Percentiles rank a stretch among this genome's conserved stretches.
phyloP scores from a whole-genome alignment of 2,329 filamentous ascomycete genomes.

The Cladorrhinum sp. region DNA sequence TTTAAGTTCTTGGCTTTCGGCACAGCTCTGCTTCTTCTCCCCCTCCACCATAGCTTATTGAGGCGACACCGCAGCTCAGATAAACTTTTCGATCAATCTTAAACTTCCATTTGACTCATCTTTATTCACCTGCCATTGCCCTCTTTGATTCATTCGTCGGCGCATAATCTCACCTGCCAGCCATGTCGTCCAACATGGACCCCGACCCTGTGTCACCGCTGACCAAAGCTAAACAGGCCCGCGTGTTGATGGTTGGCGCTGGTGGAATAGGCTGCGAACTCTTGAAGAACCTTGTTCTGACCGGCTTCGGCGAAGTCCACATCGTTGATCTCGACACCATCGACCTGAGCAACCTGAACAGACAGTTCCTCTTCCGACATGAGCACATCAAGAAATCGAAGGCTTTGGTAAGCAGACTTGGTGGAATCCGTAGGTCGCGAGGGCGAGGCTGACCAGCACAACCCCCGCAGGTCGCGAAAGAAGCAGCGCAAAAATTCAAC shows the following conservation, averaged over 20 bases:
- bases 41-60: no score
- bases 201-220: constrained; percentile 29
- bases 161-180: neutral
- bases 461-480: constrained; percentile 72
- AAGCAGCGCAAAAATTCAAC: constrained; percentile 87
- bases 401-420: constrained; percentile 65
- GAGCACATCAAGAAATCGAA: constrained; percentile 99
- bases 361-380: constrained; percentile 93
- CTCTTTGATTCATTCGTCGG: neutral
- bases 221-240: constrained; percentile 57
- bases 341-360: constrained; percentile 94
- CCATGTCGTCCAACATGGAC: constrained; percentile 8
- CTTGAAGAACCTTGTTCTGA: constrained; percentile 91
- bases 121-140: neutral
- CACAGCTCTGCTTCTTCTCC: no score
- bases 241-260: constrained; percentile 89
- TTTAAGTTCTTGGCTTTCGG: no score
- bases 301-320: constrained; percentile 88
- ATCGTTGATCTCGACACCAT: constrained; percentile 98
- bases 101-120: neutral
- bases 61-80: neutral
- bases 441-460: constrained; percentile 23
- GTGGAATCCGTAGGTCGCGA: neutral
- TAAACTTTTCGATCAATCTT: neutral
- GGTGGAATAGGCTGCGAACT: constrained; percentile 97